Percentiles rank a stretch among this genome's conserved stretches.
Conservation (phyloP, 768 basidiomycete species). For the Infundibulicybe gibba region DNA sequence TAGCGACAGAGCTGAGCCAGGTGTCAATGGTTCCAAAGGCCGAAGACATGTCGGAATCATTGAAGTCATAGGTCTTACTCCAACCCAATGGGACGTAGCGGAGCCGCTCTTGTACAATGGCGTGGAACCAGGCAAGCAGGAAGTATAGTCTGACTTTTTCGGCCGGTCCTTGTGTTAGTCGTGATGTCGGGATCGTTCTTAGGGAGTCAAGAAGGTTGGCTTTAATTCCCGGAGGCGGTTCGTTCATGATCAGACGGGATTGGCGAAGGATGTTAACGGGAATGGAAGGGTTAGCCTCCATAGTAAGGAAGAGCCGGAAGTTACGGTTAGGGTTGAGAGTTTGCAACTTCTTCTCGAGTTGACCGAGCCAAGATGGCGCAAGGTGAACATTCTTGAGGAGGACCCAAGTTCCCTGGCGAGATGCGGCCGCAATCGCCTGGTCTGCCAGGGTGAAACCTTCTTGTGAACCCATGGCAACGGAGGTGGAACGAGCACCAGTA, state of each 20-base stretch:
- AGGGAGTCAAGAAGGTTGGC: constrained; percentile 94
- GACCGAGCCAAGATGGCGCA: constrained; percentile 92
- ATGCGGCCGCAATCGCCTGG: constrained; percentile 90
- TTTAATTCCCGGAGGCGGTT: constrained; percentile 95
- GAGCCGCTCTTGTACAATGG: constrained; percentile 93
- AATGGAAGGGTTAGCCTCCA: constrained; percentile 94
- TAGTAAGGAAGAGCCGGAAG: constrained; percentile 97
- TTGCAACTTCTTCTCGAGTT: constrained; percentile 94
- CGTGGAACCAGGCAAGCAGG: constrained; percentile 98
- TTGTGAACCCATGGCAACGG: constrained; percentile 97
- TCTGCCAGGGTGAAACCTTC: constrained; percentile 97
- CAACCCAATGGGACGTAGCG: constrained; percentile 96
- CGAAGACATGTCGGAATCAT: constrained; percentile 95
- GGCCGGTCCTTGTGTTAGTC: constrained; percentile 80
- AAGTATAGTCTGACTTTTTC: constrained; percentile 95
- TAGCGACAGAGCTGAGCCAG: constrained; percentile 79
- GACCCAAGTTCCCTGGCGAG: constrained; percentile 94
- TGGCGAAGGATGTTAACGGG: constrained; percentile 96
- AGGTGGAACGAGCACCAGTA: constrained; percentile 71
- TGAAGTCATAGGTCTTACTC: constrained; percentile 98
- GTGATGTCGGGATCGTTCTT: constrained; percentile 63
- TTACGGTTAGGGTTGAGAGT: constrained; percentile 83
- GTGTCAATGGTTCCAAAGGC: constrained; percentile 90
- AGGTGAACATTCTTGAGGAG: constrained; percentile 97
- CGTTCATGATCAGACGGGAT: constrained; percentile 97